A percentile compares a stretch with the other conserved stretches of the same genome.
Evolutionary conservation across 129 eudicot genomes (phyloP).

Genomic region (Mikania micrantha): DNA sequence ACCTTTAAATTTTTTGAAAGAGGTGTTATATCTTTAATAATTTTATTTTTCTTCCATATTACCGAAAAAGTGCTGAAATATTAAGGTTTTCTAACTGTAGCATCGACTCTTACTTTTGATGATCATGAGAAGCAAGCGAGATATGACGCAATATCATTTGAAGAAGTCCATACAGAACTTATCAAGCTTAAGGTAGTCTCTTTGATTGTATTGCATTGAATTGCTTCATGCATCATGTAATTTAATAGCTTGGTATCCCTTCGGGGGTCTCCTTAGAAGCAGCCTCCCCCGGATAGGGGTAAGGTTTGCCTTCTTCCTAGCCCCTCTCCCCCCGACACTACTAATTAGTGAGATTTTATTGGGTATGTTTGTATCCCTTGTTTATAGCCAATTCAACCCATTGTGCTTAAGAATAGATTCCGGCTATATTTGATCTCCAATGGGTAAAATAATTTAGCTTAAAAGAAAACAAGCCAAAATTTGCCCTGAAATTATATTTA

Average conservation of each 20-base stretch:
- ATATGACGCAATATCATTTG: conserved; percentile 55
- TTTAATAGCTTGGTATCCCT: too few species aligned
- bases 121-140: conserved; percentile 60
- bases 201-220: background rate
- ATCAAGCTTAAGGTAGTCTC: conserved; percentile 60
- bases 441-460: background rate
- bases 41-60: background rate
- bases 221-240: background rate
- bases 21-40: conserved; percentile 37
- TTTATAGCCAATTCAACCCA: background rate
- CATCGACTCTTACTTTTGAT: conserved; percentile 71
- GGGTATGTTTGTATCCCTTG: background rate
- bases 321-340: too few species aligned
- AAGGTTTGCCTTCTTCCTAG: too few species aligned
- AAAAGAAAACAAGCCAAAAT: background rate
- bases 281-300: too few species aligned
- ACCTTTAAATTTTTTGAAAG: conserved; percentile 57
- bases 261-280: too few species aligned
- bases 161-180: conserved; percentile 61
- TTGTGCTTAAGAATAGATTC: background rate
- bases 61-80: conserved; percentile 2
- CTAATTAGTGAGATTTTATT: too few species aligned
- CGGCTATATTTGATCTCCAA: background rate
- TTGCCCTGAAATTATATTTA: background rate
- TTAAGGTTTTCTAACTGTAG: conserved; percentile 41